Evolutionary conservation across 202 grass and related monocot genomes (phyloP).

Genomic region (Cymbopogon flexuosus): DNA sequence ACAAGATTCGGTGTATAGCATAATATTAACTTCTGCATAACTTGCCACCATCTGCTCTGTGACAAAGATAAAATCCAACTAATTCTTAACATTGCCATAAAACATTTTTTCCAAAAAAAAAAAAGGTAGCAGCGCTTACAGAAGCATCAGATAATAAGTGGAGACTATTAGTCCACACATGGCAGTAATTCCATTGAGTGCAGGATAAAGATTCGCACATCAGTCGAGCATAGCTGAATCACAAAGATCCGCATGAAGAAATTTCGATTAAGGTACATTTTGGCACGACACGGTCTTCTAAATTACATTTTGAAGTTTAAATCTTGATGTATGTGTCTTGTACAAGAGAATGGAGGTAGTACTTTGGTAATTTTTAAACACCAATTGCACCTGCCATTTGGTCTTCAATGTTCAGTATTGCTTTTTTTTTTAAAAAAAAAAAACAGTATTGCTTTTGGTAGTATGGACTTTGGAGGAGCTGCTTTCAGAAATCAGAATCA

Average conservation of each 20-base stretch:
- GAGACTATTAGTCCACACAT: conserved; percentile 59
- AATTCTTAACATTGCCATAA: background rate
- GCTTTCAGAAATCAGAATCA: too few relatives aligned
- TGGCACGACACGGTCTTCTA: too few relatives aligned
- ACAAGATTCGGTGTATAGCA: conserved; percentile 49
- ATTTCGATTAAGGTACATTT: conserved; percentile 56
- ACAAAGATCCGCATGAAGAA: background rate
- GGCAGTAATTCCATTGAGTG: conserved; percentile 42
- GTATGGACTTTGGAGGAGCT: too few relatives aligned
- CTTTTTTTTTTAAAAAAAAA: too few relatives aligned
- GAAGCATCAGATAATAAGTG: conserved; percentile 77
- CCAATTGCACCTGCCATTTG: too few relatives aligned
- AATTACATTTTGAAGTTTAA: too few relatives aligned
- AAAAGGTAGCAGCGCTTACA: background rate
- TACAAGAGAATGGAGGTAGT: too few relatives aligned
- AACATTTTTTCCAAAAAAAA: background rate
- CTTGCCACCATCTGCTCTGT: background rate
- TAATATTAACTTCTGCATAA: conserved; percentile 36
- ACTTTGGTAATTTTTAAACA: too few relatives aligned
- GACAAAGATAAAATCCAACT: background rate
- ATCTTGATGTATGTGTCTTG: too few relatives aligned
- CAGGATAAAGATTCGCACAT: conserved; percentile 55
- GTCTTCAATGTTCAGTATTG: too few relatives aligned
- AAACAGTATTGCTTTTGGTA: too few relatives aligned
- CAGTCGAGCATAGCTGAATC: conserved; percentile 2